Evolutionary conservation across 306 rosid genomes (phyloP), one percentile per base, ranked within the genome.

Genomic region (Luffa acutangula): DNA sequence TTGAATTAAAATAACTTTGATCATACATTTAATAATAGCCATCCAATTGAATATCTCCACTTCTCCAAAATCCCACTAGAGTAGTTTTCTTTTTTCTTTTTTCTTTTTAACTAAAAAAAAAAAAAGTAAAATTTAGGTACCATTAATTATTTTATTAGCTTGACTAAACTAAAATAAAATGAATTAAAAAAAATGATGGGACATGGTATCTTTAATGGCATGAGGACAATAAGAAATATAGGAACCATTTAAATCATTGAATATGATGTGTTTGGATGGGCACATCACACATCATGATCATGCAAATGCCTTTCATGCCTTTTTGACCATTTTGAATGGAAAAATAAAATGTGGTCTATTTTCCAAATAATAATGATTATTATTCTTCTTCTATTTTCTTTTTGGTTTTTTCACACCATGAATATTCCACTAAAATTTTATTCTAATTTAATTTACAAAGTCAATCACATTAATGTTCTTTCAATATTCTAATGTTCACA

Each of bases 231-330:
- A 6, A 70, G 76, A 20, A 46, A 46, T 72, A 48, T 72, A 42
- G 37, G 37, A 72, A 48, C 13, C 57, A 46, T 71, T 72, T 9
- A 72, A 72, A 31, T 48, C 6, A 73, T 48, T 73, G 78, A 73
- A 49, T 31, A 13, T 73, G 78, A 73, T 73, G 78, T 73, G 78
- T 49, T 73, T 49, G 78, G 78, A 49, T 73, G 78, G 59, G 15
- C 60, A 73, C 78, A 49, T 51, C 45, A 49, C 42, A 73, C 60
- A 73, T 73, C 45, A 7, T 73, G 60, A 51, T 49, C 60, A 46
- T 72, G 77, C 77, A 48, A 17, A 72, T 72, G 59, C 43, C 56
- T 70, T 70, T 70, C 76, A 71, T 71, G 20, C 76, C 59, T 73
- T 73, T 73, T 73, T 73, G 78, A 73, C 78, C 78, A 49, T 31